These are phyloP conservation scores for Parmelia sp. DNA, from an alignment of 495 filamentous ascomycete genomes.

Conservation along the genomic window DNA sequence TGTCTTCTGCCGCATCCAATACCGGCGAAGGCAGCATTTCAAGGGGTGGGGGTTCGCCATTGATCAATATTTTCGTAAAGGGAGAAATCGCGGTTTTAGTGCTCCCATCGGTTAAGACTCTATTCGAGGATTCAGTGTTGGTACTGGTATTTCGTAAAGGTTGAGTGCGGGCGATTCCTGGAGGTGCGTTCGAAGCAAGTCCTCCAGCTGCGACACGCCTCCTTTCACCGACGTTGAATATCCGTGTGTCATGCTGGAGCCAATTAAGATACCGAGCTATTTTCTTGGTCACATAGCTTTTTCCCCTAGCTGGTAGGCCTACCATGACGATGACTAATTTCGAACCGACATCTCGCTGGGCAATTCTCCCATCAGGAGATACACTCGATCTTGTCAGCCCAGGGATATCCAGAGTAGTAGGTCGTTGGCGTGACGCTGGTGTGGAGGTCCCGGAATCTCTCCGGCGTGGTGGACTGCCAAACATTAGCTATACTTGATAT, in stretches of 20 bases:
- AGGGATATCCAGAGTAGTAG: constrained; percentile 80
- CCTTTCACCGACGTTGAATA: constrained; percentile 95
- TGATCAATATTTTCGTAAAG: constrained; percentile 43
- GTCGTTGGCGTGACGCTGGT: constrained; percentile 57
- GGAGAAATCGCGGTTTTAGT: constrained; percentile 38
- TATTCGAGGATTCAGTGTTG: constrained; percentile 33
- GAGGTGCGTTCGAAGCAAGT: constrained; percentile 32
- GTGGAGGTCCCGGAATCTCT: constrained; percentile 57
- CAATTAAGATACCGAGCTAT: constrained; percentile 90
- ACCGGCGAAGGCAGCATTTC: constrained; percentile 30
- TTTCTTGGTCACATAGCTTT: constrained; percentile 98
- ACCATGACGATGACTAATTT: constrained; percentile 99
- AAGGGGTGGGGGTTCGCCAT: constrained; percentile 36
- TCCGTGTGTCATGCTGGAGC: constrained; percentile 89
- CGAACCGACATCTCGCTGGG: constrained; percentile 83
- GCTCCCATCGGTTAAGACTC: constrained; percentile 28
- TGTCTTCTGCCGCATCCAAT: constrained; percentile 6
- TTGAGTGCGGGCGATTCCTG: not conserved
- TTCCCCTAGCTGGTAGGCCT: constrained; percentile 86
- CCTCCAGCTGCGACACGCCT: constrained; percentile 69
- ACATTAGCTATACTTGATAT: constrained; percentile 18
- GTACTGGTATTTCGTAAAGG: constrained; percentile 16
- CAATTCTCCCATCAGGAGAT: constrained; percentile 89
- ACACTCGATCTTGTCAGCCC: constrained; percentile 87
- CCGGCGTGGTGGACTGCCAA: constrained; percentile 44